Conservation (phyloP, 2,329 filamentous ascomycete species). For the Thielaviopsis populi region DNA sequence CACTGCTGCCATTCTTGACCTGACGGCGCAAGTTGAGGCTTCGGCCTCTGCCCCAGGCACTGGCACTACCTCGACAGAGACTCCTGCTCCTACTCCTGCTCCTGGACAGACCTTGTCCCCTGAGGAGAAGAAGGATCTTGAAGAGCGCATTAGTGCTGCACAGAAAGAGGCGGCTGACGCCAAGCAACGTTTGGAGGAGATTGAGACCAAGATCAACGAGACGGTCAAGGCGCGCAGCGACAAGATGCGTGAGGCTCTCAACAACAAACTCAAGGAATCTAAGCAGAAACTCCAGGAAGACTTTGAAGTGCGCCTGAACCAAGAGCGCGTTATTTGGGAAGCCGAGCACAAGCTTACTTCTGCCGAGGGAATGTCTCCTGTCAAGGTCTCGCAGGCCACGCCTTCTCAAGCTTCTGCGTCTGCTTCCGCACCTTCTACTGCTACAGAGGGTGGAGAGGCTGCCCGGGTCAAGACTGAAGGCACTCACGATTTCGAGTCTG, state of each 20-base stretch:
- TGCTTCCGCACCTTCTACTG: constrained; percentile 26
- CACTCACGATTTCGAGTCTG: constrained; percentile 18
- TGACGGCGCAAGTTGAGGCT: constrained; percentile 42
- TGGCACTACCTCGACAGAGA: constrained; percentile 19
- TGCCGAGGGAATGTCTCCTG: constrained; percentile 18
- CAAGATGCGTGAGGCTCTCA: constrained; percentile 52
- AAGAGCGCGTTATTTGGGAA: constrained; percentile 47
- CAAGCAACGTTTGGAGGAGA: constrained; percentile 46
- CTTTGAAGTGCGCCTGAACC: constrained; percentile 38
- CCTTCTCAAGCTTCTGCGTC: constrained; percentile 19
- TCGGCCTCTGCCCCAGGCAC: constrained; percentile 30
- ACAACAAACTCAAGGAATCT: constrained; percentile 56
- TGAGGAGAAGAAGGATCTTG: constrained; percentile 44
- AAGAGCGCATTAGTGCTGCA: constrained; percentile 45
- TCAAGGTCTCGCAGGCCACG: constrained; percentile 14
- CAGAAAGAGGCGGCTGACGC: constrained; percentile 49
- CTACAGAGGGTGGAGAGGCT: constrained; percentile 22
- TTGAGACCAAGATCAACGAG: constrained; percentile 46
- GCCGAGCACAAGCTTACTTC: constrained; percentile 32
- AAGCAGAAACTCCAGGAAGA: constrained; percentile 37
- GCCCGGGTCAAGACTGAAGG: constrained; percentile 34
- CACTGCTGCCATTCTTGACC: constrained; percentile 49
- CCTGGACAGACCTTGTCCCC: constrained; percentile 28
- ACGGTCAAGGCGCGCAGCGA: constrained; percentile 52
- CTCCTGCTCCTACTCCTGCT: constrained; percentile 19